These are phyloP conservation scores for Haematococcus lacustris DNA, from an alignment of 139 green algal genomes.

Conservation along the genomic window DNA sequence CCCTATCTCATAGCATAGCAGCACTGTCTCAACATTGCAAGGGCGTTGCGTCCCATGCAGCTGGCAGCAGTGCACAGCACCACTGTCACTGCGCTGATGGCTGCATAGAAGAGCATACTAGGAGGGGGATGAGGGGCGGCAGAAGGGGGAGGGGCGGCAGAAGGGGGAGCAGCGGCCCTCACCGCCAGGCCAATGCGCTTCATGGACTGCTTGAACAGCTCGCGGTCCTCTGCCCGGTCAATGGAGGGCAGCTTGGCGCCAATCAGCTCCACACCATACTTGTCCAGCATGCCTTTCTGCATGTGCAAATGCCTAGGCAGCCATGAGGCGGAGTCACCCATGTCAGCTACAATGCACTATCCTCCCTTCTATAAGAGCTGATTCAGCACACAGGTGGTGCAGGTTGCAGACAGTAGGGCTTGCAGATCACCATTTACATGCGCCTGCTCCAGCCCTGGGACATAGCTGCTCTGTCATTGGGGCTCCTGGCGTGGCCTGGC, in stretches of 20 bases:
- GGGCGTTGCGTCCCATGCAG: no score
- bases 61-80: no score
- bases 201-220: constrained; percentile 95
- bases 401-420: neutral
- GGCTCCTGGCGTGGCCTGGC: neutral
- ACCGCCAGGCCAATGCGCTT: constrained; percentile 74
- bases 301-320: no score
- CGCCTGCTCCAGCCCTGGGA: neutral
- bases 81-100: no score
- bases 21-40: no score
- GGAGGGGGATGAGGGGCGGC: no score
- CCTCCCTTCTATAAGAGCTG: neutral
- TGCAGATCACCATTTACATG: neutral
- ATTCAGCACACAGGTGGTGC: neutral
- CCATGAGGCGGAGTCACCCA: no score
- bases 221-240: constrained; percentile 93
- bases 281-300: constrained; percentile 72
- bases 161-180: no score
- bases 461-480: neutral
- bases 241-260: constrained; percentile 98
- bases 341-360: neutral
- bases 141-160: no score
- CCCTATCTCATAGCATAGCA: no score
- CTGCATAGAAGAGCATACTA: no score
- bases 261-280: constrained; percentile 94